These are phyloP conservation scores for Pichia sp. DNA, from an alignment of 1,139 yeast genomes.

Conservation along the genomic window DNA sequence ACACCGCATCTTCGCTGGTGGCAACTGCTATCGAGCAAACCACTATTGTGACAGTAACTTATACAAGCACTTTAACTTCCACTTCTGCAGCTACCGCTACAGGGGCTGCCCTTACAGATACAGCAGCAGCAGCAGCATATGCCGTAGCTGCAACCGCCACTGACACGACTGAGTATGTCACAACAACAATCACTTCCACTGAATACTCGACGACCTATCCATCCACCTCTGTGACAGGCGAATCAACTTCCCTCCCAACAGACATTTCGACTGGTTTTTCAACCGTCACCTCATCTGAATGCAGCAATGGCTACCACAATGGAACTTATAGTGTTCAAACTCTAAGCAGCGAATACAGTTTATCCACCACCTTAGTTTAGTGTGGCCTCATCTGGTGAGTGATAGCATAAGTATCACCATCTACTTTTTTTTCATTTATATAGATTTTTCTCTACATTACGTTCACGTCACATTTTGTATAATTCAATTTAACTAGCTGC, in stretches of 20 bases:
- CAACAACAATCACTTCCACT: slow-evolving; percentile 13
- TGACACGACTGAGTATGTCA: slow-evolving; percentile 13
- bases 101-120: slow-evolving; percentile 5
- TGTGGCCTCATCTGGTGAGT: slow-evolving; percentile 13
- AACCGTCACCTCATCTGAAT: neutral
- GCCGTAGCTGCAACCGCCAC: slow-evolving; percentile 1
- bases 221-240: neutral
- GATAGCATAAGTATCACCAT: slow-evolving; percentile 3
- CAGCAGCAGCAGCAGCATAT: slow-evolving; percentile 8
- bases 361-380: slow-evolving; percentile 1
- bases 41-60: slow-evolving; percentile 6
- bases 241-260: neutral
- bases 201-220: slow-evolving; percentile 1
- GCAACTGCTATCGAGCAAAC: slow-evolving; percentile 30
- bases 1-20: slow-evolving; percentile 30
- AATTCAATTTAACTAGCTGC: neutral
- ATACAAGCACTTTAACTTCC: slow-evolving; percentile 8
- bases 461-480: neutral
- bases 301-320: slow-evolving; percentile 10
- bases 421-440: neutral
- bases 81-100: slow-evolving; percentile 2
- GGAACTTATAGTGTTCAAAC: slow-evolving; percentile 5
- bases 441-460: neutral
- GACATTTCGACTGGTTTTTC: neutral
- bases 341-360: neutral